phyloP scores from a whole-genome alignment of 371 early-diverging fungal genomes.

The Mucor irregularis region DNA sequence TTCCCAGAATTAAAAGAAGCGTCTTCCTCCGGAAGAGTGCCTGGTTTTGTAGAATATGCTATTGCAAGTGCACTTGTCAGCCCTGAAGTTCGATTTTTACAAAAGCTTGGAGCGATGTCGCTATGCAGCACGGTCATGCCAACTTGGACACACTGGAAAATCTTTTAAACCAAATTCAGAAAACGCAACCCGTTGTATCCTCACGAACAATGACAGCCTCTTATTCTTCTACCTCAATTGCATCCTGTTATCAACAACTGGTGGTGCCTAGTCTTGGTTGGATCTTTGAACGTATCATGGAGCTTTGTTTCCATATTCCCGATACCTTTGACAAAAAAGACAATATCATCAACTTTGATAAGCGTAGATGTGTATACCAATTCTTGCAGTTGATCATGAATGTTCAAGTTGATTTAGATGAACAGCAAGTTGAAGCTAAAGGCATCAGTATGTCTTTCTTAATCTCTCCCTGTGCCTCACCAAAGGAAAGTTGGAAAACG shows the following conservation, averaged over 20 bases:
- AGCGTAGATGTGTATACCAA: slow-evolving; percentile 65
- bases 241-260: not conserved
- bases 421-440: slow-evolving; percentile 10
- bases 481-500: slow-evolving; percentile 32
- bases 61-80: slow-evolving; percentile 76
- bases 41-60: slow-evolving; percentile 80
- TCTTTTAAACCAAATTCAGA: slow-evolving; percentile 14
- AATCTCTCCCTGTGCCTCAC: slow-evolving; percentile 22
- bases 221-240: slow-evolving; percentile 2
- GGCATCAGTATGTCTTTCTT: slow-evolving; percentile 21
- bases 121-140: slow-evolving; percentile 44
- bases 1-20: slow-evolving; percentile 35
- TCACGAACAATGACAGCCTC: not conserved
- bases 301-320: slow-evolving; percentile 30
- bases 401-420: slow-evolving; percentile 34
- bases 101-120: slow-evolving; percentile 70
- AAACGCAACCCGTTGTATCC: slow-evolving; percentile 1
- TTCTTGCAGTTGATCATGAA: slow-evolving; percentile 59
- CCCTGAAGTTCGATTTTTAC: slow-evolving; percentile 75
- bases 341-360: slow-evolving; percentile 68
- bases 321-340: slow-evolving; percentile 45
- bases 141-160: slow-evolving; percentile 65
- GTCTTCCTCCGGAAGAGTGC: slow-evolving; percentile 41
- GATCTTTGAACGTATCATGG: slow-evolving; percentile 56
- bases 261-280: slow-evolving; percentile 56